Evolutionary conservation across 2,329 filamentous ascomycete species (phyloP).

Genomic region (Penicillium nordicum): DNA sequence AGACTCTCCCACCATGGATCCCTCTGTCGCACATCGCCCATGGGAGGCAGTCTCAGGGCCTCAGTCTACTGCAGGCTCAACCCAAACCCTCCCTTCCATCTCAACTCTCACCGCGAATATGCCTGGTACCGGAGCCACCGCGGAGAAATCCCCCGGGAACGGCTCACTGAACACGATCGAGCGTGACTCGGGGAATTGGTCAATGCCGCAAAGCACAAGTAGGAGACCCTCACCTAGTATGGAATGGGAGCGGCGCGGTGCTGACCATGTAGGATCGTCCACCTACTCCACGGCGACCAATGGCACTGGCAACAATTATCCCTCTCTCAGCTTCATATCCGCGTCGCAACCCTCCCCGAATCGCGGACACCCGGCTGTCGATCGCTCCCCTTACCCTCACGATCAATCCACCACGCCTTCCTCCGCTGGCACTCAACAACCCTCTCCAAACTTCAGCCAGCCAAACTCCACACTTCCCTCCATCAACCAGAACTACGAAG

Average conservation of each 20-base stretch:
- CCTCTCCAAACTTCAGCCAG: slow-evolving; percentile 40
- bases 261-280: slow-evolving; percentile 43
- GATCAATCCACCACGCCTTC: slow-evolving; percentile 40
- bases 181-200: slow-evolving; percentile 59
- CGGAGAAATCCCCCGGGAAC: slow-evolving; percentile 44
- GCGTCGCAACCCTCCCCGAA: slow-evolving; percentile 47
- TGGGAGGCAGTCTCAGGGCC: slow-evolving; percentile 43
- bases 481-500: slow-evolving; percentile 58
- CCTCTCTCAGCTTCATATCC: slow-evolving; percentile 43
- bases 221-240: slow-evolving; percentile 26
- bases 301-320: slow-evolving; percentile 42
- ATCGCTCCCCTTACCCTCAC: slow-evolving; percentile 42
- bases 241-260: slow-evolving; percentile 15
- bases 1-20: slow-evolving; percentile 35
- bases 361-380: slow-evolving; percentile 38
- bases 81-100: slow-evolving; percentile 47
- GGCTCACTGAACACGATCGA: slow-evolving; percentile 46
- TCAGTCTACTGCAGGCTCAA: slow-evolving; percentile 32
- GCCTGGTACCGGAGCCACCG: slow-evolving; percentile 27
- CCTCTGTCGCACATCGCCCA: slow-evolving; percentile 41
- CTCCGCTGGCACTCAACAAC: slow-evolving; percentile 37
- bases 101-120: slow-evolving; percentile 48
- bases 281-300: slow-evolving; percentile 49
- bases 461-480: slow-evolving; percentile 51
- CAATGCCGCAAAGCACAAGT: slow-evolving; percentile 58